Evolutionary conservation across 768 basidiomycete species (phyloP), one percentile per base, ranked within the genome.

Genomic region (Tephrocybe rancida): DNA sequence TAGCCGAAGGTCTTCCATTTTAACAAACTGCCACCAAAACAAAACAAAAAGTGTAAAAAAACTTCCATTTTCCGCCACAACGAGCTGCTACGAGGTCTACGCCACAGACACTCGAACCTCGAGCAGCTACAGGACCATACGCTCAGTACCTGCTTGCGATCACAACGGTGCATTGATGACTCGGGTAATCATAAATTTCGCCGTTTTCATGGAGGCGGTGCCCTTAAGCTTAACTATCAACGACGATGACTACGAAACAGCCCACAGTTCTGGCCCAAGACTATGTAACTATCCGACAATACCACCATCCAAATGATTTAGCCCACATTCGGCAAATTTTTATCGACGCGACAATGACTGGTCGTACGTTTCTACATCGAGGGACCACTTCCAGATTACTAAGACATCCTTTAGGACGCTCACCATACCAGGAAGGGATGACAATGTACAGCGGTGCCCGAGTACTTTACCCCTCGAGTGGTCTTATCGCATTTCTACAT

Each of bases 301-400:
- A 51, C 37, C 48, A 25, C 18, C 51, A 61, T 26, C 53, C 56
- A 18, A 44, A 59, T 22, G 60, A 61, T 24, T 38, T 56, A 9
- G 19, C 25, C 2, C 38, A 44, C 26, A 52, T 61, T 27, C 50
- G 25, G 4, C 27, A 26, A 25, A 45, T 52, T 2, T 61, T 61
- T 38, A 29, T 52, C 11, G 46, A 55, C 3, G 55, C 50, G 21
- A 56, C 54, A 10, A 55, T 58, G 38, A 50, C 43, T 29, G 60
- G 60, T 5, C 25, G 60, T 56, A 30, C 5, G 57, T 41, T 7
- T 25, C 5, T 16, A 10, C 10, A 11, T 32, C 11, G 14, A 13
- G 9, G 3, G 6, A 41, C 7, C 6, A 18, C 27, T n/a, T 35
- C 37, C 10, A 10, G 7, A n/a, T 0, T 1, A 38, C 10, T 1